Evolutionary conservation across 371 early-diverging fungal species (phyloP).

Genomic region (Umbelopsis sp.): DNA sequence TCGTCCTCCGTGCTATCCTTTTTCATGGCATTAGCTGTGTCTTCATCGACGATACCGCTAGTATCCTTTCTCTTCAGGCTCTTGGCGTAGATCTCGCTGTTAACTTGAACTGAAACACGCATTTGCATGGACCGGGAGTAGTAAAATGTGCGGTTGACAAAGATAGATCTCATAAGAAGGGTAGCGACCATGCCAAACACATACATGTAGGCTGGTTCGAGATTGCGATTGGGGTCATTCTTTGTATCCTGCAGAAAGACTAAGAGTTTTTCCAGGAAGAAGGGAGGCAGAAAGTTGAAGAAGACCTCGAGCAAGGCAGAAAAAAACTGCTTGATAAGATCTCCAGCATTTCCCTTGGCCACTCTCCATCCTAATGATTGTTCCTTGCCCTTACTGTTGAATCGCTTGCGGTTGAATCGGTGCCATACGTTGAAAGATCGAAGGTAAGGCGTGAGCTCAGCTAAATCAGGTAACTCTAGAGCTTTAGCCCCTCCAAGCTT

Average conservation of each 20-base stretch:
- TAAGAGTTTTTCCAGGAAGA: slow-evolving; percentile 36
- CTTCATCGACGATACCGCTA: slow-evolving; percentile 36
- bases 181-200: slow-evolving; percentile 37
- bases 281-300: slow-evolving; percentile 38
- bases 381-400: neutral
- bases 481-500: slow-evolving; percentile 36
- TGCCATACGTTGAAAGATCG: slow-evolving; percentile 36
- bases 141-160: slow-evolving; percentile 38
- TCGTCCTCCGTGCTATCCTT: slow-evolving; percentile 23
- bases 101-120: slow-evolving; percentile 32
- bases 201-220: slow-evolving; percentile 39
- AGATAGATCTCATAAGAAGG: slow-evolving; percentile 34
- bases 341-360: slow-evolving; percentile 25
- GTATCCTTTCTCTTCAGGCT: slow-evolving; percentile 40
- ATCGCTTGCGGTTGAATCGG: slow-evolving; percentile 15
- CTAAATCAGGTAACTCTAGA: slow-evolving; percentile 30
- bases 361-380: slow-evolving; percentile 28
- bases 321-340: slow-evolving; percentile 33
- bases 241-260: slow-evolving; percentile 34
- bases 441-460: slow-evolving; percentile 33
- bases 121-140: slow-evolving; percentile 40
- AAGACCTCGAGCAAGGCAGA: slow-evolving; percentile 33
- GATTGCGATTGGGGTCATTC: slow-evolving; percentile 20
- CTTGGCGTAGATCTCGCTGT: slow-evolving; percentile 41
- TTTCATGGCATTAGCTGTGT: neutral